Evolutionary conservation across 192 early-diverging fungal species (phyloP).

Genomic region (Coemansia sp.): DNA sequence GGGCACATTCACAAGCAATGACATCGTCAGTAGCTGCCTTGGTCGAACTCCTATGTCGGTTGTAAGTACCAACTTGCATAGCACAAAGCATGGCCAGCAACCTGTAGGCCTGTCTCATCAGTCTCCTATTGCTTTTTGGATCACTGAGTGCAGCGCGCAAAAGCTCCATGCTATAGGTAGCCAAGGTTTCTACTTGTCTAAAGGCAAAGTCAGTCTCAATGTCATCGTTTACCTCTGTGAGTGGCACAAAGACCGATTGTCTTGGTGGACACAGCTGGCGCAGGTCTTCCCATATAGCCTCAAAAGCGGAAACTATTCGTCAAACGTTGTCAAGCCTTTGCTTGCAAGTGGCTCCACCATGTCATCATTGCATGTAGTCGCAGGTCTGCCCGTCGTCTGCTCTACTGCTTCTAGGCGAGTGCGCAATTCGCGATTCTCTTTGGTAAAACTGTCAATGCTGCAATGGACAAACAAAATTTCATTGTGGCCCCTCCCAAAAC

Average conservation of each 20-base stretch:
- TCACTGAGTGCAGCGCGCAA: not conserved
- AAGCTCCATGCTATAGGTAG: not conserved
- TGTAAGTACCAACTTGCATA: not conserved
- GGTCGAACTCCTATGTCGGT: not conserved
- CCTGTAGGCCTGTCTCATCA: not conserved
- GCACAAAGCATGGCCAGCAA: not conserved
- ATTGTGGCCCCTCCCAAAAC: too few species aligned
- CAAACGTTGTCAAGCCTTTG: not conserved
- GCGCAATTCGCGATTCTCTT: too few species aligned
- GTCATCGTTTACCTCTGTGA: not conserved
- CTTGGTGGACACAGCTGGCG: not conserved
- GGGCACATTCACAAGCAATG: too few species aligned
- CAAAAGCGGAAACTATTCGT: not conserved
- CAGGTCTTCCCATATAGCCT: not conserved
- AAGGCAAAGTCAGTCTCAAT: not conserved
- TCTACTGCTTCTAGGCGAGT: not conserved
- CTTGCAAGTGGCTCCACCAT: not conserved
- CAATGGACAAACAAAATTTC: too few species aligned
- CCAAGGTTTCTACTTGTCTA: not conserved
- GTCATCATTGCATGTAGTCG: not conserved
- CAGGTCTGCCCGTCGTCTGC: not conserved
- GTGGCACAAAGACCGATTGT: not conserved
- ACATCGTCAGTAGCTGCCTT: too few species aligned
- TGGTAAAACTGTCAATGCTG: too few species aligned
- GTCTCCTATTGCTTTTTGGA: not conserved